Conservation (phyloP, 176 grass and related monocot species). For the Paspalum vaginatum region DNA sequence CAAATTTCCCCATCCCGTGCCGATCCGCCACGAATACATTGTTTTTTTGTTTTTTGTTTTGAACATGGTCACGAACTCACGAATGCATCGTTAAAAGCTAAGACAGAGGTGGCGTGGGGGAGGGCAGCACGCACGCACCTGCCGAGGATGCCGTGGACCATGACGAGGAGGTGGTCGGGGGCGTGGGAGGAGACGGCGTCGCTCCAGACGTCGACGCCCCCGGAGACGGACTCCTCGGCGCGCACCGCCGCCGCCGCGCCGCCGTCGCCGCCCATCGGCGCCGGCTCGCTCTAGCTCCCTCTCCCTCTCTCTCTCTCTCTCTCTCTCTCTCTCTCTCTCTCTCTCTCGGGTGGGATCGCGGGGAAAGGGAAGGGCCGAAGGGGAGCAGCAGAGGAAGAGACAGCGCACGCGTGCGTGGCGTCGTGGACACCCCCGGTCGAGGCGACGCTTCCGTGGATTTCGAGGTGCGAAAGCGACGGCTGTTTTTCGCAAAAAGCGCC, state of each 20-base stretch:
- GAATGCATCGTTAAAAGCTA: background rate
- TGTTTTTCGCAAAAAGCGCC: too few relatives aligned
- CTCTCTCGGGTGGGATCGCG: too few relatives aligned
- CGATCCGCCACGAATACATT: background rate
- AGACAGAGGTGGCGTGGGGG: background rate
- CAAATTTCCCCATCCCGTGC: background rate
- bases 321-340: too few relatives aligned
- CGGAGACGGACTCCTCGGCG: slow-evolving; percentile 42
- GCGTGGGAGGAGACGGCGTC: slow-evolving; percentile 48
- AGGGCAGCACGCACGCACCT: slow-evolving; percentile 15
- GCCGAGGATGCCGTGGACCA: slow-evolving; percentile 85
- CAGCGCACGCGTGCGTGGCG: too few relatives aligned
- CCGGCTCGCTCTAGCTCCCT: background rate
- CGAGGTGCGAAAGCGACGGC: too few relatives aligned
- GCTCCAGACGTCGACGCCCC: slow-evolving; percentile 65
- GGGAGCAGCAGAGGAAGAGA: too few relatives aligned
- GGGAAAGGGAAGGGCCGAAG: too few relatives aligned
- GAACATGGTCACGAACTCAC: too few relatives aligned
- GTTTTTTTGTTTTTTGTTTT: too few relatives aligned
- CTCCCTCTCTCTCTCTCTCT: too few relatives aligned
- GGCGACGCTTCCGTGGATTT: too few relatives aligned
- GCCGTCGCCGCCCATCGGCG: background rate
- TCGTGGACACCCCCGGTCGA: too few relatives aligned
- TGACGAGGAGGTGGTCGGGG: slow-evolving; percentile 70
- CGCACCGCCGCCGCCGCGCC: background rate